Base-by-base conservation (phyloP, 2,329 filamentous ascomycete genomes). In the Aspergillus spinulosporus region DNA sequence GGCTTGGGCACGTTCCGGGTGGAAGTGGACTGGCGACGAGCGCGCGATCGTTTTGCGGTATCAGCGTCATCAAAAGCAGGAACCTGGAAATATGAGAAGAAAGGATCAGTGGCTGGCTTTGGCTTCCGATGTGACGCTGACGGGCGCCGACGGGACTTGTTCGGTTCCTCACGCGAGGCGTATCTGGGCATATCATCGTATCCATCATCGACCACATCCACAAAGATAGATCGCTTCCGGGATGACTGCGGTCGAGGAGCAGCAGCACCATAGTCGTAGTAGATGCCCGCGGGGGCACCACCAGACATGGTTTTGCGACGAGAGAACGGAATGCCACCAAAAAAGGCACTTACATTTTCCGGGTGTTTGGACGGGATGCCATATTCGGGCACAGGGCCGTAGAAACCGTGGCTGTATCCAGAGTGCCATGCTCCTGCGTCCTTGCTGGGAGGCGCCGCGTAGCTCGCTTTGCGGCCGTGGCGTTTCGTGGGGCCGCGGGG, bases 301-400 rank as follows among this genome's bases (percentile, higher is more conserved):
- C 67, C 69, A 68, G 76, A 76, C 70, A 79, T 78, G 67, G 80
- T 80, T 68, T 75, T 75, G 64, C 69, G 75, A 69, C 79, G 79
- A 70, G 68, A 50, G 26, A 49, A 46, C 55, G 55, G 64, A 64
- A 68, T 67, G 62, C 67, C 73, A 70, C 73, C 73, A 69, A 70
- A 73, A 76, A 77, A 81, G 80, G 79, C 80, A 87, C 84, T 87
- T 86, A 87, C 84, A 86, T 83, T 81, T 75, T 86, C 83, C 14
- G 39, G 39, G 73, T 82, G 79, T 71, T 77, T 78, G 69, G 81
- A 77, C 75, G 76, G 75, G 60, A 79, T 72, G 76, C 78, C 72
- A 78, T 82, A 73, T 72, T 80, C 72, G 67, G 74, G 74, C 64
- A 72, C 72, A 50, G 71, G 59, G 47, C 80, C 76, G 64, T 81